Base-by-base conservation (phyloP, 2,329 filamentous ascomycete species). In the Boeremia exigua region DNA sequence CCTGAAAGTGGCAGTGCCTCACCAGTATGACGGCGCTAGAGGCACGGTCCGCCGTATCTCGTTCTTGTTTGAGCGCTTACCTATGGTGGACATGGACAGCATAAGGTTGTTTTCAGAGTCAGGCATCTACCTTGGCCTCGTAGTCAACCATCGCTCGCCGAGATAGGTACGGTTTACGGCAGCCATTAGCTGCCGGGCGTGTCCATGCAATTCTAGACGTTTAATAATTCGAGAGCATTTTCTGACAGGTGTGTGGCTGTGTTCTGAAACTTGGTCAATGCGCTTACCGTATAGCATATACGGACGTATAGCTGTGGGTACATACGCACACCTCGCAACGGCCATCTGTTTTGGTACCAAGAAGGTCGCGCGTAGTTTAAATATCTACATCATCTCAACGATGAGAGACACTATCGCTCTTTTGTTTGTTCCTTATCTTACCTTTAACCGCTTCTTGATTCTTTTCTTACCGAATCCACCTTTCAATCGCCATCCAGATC, bases 281-380 rank as follows among this genome's bases (percentile, higher is more conserved):
- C 54, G 43, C 32, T 19, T 25, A 19, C 17, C 53, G 54, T 56
- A 56, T 56, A 56, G 54, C 32, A 44, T 47, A 48, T 52, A 52
- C 54, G 48, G 25, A 47, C 47, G 54, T 52, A 51, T 56, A 38
- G 37, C 6, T 48, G 38, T 56, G 54, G 48, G 27, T 15, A 17
- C 17, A 27, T 15, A 28, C 7, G 29, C 25, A 48, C 17, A 33
- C 7, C 14, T 42, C 27, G 48, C 43, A 52, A 43, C 34, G 25
- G 23, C 32, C 33, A 15, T 45, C 38, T 29, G 19, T 48, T n/a
- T 23, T 33, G 32, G 9, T 38, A 8, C 42, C 12, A 34, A 32
- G 10, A 25, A n/a, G 15, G 37, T 23, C 5, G 37, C 15, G 6
- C 43, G 32, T 7, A 11, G n/a, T 51, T 46, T 45, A 50, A 50